Percentiles rank a stretch among this genome's conserved stretches.
Conservation (phyloP, 2,329 filamentous ascomycete species). For the Phyllosticta citriasiana region DNA sequence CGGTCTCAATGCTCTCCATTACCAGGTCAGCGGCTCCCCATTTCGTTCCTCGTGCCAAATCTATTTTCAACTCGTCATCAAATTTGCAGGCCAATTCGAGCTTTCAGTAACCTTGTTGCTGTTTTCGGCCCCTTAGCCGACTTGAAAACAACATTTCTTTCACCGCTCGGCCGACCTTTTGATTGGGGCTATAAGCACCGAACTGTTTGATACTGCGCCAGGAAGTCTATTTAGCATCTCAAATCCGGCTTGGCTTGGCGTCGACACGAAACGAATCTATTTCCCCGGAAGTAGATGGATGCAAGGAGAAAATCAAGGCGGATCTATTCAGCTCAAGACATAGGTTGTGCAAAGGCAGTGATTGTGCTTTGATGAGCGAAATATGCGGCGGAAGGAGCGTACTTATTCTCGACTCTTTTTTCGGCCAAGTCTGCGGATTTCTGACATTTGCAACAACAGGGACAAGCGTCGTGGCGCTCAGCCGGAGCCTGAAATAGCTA, state of each 20-base stretch:
- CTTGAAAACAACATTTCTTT: not conserved
- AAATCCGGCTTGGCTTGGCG: not conserved
- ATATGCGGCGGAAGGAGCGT: not conserved
- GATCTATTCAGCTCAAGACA: not conserved
- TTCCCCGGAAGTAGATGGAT: not conserved
- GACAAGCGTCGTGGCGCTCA: not conserved
- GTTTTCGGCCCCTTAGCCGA: not conserved
- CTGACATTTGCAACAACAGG: not conserved
- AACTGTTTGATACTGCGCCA: not conserved
- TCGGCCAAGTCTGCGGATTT: no score
- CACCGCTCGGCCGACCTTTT: not conserved
- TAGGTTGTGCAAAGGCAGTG: not conserved
- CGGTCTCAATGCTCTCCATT: not conserved
- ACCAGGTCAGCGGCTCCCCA: not conserved
- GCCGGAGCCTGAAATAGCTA: not conserved
- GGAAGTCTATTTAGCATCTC: not conserved
- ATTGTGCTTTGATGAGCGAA: not conserved
- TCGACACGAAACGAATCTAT: not conserved
- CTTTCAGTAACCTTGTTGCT: not conserved
- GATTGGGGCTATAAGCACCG: not conserved
- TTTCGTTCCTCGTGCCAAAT: not conserved
- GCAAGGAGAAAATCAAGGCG: not conserved
- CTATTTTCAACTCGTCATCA: not conserved
- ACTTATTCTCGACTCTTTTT: not conserved
- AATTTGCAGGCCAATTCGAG: not conserved